Evolutionary conservation across 2,329 filamentous ascomycete species (phyloP).

Genomic region (Phaeosphaeriaceae sp.): DNA sequence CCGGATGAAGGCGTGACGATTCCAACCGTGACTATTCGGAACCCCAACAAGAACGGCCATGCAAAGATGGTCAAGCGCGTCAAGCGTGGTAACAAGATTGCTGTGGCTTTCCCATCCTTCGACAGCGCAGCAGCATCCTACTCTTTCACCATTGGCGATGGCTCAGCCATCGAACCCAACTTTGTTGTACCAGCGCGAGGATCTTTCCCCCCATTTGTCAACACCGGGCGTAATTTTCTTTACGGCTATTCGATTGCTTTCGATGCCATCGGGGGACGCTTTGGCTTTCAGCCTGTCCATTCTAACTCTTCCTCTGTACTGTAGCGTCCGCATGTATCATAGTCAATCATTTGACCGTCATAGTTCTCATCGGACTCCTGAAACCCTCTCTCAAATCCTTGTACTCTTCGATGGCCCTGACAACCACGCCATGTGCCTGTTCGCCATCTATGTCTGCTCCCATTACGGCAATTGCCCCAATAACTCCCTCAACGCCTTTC

Average conservation of each 20-base stretch:
- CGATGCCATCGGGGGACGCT: slow-evolving; percentile 40
- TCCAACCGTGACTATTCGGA: slow-evolving; percentile 37
- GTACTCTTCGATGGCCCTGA: slow-evolving; percentile 69
- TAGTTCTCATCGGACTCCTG: slow-evolving; percentile 41
- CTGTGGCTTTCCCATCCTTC: slow-evolving; percentile 31
- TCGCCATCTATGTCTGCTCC: slow-evolving; percentile 70
- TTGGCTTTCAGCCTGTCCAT: slow-evolving; percentile 36
- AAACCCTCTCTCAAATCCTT: slow-evolving; percentile 46
- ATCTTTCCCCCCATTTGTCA: slow-evolving; percentile 35
- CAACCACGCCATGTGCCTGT: slow-evolving; percentile 77
- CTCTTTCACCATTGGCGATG: slow-evolving; percentile 35
- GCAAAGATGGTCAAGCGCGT: slow-evolving; percentile 38
- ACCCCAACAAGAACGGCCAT: slow-evolving; percentile 37
- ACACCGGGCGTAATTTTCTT: slow-evolving; percentile 44
- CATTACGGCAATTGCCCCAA: slow-evolving; percentile 76
- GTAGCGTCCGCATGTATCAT: slow-evolving; percentile 14
- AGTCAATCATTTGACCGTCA: slow-evolving; percentile 43
- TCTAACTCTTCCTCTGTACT: slow-evolving; percentile 22
- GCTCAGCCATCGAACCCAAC: slow-evolving; percentile 30
- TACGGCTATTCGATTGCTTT: slow-evolving; percentile 43
- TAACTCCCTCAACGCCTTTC: slow-evolving; percentile 74
- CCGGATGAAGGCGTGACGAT: slow-evolving; percentile 33
- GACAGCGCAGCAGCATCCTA: slow-evolving; percentile 26
- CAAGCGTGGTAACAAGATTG: slow-evolving; percentile 36
- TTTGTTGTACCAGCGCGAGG: slow-evolving; percentile 36